A percentile compares a stretch with the other conserved stretches of the same genome.
phyloP scores from a whole-genome alignment of 2,329 filamentous ascomycete genomes.

The Chrysoporthe puriensis region DNA sequence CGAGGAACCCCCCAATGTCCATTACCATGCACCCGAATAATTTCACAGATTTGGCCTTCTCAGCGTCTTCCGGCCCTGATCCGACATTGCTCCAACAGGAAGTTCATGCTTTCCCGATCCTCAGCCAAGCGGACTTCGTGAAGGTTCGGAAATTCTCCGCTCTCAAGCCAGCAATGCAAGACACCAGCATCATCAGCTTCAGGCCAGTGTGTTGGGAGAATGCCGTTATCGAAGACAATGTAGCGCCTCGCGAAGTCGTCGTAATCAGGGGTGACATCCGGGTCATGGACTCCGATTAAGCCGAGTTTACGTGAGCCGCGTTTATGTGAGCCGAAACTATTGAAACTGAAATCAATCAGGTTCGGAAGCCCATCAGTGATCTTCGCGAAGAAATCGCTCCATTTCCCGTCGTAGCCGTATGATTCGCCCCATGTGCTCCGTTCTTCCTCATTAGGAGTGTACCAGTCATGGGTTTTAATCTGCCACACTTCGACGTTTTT shows the following conservation, averaged over 20 bases:
- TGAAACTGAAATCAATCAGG: constrained; percentile 17
- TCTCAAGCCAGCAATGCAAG: neutral
- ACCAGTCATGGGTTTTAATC: constrained; percentile 14
- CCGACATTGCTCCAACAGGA: constrained; percentile 6
- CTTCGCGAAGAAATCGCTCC: constrained; percentile 18
- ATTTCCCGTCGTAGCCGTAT: constrained; percentile 18
- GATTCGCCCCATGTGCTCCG: neutral
- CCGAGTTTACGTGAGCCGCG: neutral
- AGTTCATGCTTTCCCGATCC: constrained; percentile 10
- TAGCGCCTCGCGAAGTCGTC: constrained; percentile 12
- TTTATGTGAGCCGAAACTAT: neutral
- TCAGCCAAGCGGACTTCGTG: constrained; percentile 10
- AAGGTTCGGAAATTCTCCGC: constrained; percentile 8
- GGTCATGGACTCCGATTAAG: too few relatives aligned
- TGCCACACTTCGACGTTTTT: constrained; percentile 5
- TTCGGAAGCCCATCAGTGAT: constrained; percentile 18
- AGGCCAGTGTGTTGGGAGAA: constrained; percentile 10
- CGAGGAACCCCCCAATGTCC: neutral
- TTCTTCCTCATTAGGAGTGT: neutral
- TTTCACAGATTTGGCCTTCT: neutral
- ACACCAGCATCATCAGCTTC: neutral
- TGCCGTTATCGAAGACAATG: constrained; percentile 8
- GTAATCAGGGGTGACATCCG: neutral
- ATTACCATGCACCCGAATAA: neutral
- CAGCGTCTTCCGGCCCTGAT: neutral